phyloP scores from a whole-genome alignment of 768 basidiomycete species.

The Phylloporus sp. region DNA sequence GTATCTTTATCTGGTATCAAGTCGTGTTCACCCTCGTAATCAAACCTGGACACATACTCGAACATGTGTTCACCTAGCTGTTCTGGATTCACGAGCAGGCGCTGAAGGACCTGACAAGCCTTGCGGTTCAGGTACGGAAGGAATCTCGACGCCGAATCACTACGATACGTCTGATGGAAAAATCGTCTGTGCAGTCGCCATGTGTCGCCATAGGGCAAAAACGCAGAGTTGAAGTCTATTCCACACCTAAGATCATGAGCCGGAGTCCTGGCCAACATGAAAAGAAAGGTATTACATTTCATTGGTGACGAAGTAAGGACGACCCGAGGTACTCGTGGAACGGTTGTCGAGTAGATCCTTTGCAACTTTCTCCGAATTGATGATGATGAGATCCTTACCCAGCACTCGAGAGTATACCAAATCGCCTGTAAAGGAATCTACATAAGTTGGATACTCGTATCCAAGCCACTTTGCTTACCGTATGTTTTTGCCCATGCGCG shows the following conservation, averaged over 20 bases:
- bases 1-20: constrained; percentile 2
- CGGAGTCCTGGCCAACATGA: background rate
- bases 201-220: constrained; percentile 25
- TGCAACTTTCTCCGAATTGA: constrained; percentile 3
- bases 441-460: background rate
- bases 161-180: constrained; percentile 21
- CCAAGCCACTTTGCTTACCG: background rate
- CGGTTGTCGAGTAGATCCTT: constrained; percentile 32
- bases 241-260: constrained; percentile 7
- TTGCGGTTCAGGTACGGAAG: constrained; percentile 21
- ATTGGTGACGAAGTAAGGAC: constrained; percentile 33
- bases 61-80: constrained; percentile 29
- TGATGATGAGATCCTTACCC: constrained; percentile 5
- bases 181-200: constrained; percentile 28
- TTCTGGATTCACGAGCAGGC: constrained; percentile 30
- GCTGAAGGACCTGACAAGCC: constrained; percentile 28
- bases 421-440: constrained; percentile 1
- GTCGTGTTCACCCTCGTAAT: background rate
- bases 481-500: constrained; percentile 3
- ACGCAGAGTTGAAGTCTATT: constrained; percentile 10
- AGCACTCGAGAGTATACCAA: background rate
- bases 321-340: constrained; percentile 45
- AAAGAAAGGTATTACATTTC: constrained; percentile 6
- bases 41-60: constrained; percentile 15
- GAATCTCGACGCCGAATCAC: constrained; percentile 17